Conservation (phyloP, 2,329 filamentous ascomycete species). For the Periglandula ipomoeae region DNA sequence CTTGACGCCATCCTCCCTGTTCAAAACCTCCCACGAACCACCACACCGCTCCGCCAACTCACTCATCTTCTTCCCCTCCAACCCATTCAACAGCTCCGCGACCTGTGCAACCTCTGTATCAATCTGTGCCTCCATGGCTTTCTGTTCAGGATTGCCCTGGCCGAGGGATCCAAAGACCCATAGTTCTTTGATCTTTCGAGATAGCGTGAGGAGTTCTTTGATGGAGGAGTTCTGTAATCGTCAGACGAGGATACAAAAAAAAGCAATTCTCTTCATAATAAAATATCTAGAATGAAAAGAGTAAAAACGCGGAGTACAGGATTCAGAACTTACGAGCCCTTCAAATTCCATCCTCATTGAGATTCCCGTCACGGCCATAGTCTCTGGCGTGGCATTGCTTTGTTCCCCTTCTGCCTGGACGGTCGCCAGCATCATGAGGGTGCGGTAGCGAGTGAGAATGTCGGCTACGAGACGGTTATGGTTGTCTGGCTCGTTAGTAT, state of each 20-base stretch:
- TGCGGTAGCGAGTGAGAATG: slow-evolving; percentile 33
- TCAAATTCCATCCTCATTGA: slow-evolving; percentile 38
- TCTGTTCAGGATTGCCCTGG: slow-evolving; percentile 25
- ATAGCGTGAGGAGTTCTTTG: slow-evolving; percentile 35
- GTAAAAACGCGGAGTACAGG: background rate
- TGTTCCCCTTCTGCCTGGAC: slow-evolving; percentile 31
- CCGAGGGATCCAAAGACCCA: slow-evolving; percentile 35
- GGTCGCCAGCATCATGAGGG: slow-evolving; percentile 34
- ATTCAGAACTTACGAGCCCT: slow-evolving; percentile 23
- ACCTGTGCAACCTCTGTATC: slow-evolving; percentile 27
- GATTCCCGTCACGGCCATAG: slow-evolving; percentile 32
- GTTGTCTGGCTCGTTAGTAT: slow-evolving; percentile 23
- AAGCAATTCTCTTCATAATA: background rate
- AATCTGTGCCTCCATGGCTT: slow-evolving; percentile 26
- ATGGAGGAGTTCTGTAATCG: slow-evolving; percentile 34
- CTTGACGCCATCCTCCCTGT: slow-evolving; percentile 9
- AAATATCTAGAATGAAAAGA: background rate
- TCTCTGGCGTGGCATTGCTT: slow-evolving; percentile 29
- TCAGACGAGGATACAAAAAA: fast-evolving
- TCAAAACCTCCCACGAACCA: slow-evolving; percentile 26
- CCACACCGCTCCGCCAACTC: slow-evolving; percentile 25
- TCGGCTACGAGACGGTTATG: slow-evolving; percentile 36
- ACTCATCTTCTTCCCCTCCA: slow-evolving; percentile 26
- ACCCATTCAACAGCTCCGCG: slow-evolving; percentile 22
- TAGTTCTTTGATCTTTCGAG: slow-evolving; percentile 35